These are phyloP conservation scores for Microthlaspi erraticum DNA, from an alignment of 345 rosid species.

Conservation along the genomic window DNA sequence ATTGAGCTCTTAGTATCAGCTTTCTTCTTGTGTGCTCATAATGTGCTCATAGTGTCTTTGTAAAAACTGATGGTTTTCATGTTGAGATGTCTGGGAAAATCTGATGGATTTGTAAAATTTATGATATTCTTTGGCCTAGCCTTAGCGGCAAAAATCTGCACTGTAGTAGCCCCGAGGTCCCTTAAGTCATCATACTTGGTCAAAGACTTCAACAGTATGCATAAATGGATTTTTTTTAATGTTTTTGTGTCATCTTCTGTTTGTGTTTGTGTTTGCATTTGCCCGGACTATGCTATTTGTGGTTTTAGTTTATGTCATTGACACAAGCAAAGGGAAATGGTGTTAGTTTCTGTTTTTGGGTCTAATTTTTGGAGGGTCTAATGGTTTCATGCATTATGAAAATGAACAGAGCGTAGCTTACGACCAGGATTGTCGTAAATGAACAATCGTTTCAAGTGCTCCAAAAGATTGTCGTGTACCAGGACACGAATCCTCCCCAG, in stretches of 20 bases:
- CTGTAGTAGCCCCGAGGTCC: neutral
- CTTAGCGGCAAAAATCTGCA: neutral
- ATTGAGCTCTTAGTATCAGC: neutral
- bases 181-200: neutral
- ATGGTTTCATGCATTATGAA: conserved; percentile 28
- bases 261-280: neutral
- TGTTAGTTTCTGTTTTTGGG: neutral
- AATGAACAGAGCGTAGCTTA: conserved; percentile 82
- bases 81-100: conserved; percentile 4
- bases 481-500: conserved; percentile 51
- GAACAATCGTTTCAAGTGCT: conserved; percentile 90
- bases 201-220: neutral
- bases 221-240: neutral
- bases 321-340: neutral
- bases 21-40: conserved; percentile 10
- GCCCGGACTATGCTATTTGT: neutral
- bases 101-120: neutral
- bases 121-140: neutral
- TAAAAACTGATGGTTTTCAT: conserved; percentile 19
- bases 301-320: neutral
- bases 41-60: neutral
- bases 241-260: neutral
- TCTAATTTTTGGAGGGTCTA: neutral
- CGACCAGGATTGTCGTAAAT: too few relatives aligned
- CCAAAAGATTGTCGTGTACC: conserved; percentile 85